Percentiles rank a stretch among this genome's conserved stretches.
Evolutionary conservation across 169 alveolate species (phyloP).

Genomic region (Theileria equi): DNA sequence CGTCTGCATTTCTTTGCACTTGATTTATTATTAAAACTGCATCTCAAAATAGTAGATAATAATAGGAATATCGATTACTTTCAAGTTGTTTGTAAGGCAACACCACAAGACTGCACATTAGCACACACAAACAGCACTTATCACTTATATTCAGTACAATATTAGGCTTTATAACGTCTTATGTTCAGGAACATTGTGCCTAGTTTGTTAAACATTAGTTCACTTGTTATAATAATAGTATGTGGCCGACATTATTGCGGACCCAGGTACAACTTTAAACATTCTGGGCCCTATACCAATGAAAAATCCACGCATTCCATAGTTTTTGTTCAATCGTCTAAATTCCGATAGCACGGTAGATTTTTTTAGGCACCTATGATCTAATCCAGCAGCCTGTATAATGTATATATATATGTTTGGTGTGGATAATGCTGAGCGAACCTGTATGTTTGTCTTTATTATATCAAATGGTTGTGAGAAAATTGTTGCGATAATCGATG

Average conservation of each 20-base stretch:
- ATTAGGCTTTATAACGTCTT: too few relatives aligned
- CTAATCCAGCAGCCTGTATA: neutral
- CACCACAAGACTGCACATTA: too few relatives aligned
- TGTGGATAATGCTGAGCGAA: neutral
- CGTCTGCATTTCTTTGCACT: constrained; percentile 7
- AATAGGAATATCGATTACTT: too few relatives aligned
- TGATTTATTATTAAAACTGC: too few relatives aligned
- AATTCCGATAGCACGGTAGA: constrained; percentile 24
- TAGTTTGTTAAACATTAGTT: too few relatives aligned
- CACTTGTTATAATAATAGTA: constrained; percentile 45
- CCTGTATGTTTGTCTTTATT: constrained; percentile 59
- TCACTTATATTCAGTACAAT: too few relatives aligned
- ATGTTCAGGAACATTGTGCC: too few relatives aligned
- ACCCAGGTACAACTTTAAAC: constrained; percentile 59
- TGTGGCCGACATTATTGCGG: constrained; percentile 58
- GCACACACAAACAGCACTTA: too few relatives aligned
- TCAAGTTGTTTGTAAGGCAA: too few relatives aligned
- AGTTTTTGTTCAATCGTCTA: constrained; percentile 11
- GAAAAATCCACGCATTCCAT: constrained; percentile 50
- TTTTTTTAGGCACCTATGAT: neutral
- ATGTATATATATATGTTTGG: neutral
- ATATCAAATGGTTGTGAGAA: constrained; percentile 65
- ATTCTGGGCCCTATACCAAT: constrained; percentile 58
- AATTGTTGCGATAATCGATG: constrained; percentile 39
- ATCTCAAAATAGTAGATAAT: too few relatives aligned